phyloP scores from a whole-genome alignment of 1,139 yeast genomes.

The Suhomyces yuchorum region DNA sequence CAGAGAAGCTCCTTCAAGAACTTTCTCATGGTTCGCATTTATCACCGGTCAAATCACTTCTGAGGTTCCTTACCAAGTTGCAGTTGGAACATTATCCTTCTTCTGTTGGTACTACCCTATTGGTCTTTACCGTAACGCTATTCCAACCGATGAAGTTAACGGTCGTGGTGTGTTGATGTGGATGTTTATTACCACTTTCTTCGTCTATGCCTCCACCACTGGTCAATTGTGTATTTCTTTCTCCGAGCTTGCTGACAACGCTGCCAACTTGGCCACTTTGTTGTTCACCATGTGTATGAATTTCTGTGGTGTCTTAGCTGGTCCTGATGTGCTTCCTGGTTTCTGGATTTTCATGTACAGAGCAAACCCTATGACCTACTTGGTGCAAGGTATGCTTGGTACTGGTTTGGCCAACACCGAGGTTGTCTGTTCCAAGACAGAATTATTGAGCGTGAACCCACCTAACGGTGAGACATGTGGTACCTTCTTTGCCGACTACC shows the following conservation, averaged over 20 bases:
- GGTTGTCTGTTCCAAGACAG: constrained; percentile 50
- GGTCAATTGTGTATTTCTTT: constrained; percentile 69
- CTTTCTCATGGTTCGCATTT: constrained; percentile 53
- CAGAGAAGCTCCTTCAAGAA: constrained; percentile 73
- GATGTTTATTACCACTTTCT: constrained; percentile 58
- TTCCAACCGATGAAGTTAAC: constrained; percentile 30
- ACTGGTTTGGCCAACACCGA: constrained; percentile 54
- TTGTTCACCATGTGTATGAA: constrained; percentile 67
- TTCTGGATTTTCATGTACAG: constrained; percentile 63
- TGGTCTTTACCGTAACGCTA: constrained; percentile 40
- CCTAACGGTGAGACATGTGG: constrained; percentile 55
- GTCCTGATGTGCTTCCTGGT: constrained; percentile 52
- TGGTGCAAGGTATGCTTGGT: constrained; percentile 53
- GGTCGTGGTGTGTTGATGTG: constrained; percentile 68
- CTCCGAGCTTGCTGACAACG: constrained; percentile 67
- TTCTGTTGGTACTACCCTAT: constrained; percentile 48
- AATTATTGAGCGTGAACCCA: constrained; percentile 49
- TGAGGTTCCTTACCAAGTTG: constrained; percentile 39
- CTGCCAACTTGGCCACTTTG: constrained; percentile 67
- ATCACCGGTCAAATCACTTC: constrained; percentile 38
- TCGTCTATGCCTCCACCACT: constrained; percentile 60
- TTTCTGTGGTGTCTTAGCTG: constrained; percentile 82
- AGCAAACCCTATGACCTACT: constrained; percentile 68
- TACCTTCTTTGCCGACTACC: constrained; percentile 49
- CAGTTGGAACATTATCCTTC: constrained; percentile 37